Conservation (phyloP, 1,284 basidiomycete species). For the Farysia itapuensis region DNA sequence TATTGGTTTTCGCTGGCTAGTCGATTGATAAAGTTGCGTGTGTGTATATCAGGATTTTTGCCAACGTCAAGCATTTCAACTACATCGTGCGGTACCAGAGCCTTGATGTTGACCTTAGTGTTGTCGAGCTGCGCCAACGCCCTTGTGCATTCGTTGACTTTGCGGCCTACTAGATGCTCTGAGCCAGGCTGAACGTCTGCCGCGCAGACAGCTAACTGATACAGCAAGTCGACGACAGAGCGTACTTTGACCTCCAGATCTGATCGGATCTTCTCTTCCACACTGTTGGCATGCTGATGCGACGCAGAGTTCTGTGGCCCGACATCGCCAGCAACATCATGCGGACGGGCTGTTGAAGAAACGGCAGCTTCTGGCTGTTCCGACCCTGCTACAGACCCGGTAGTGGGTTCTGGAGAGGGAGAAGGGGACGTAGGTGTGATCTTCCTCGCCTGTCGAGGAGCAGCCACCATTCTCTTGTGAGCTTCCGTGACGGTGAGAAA, state of each 20-base stretch:
- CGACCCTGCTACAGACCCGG: background rate
- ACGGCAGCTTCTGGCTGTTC: background rate
- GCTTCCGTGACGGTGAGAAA: background rate
- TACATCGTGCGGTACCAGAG: slow-evolving; percentile 48
- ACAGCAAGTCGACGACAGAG: slow-evolving; percentile 49
- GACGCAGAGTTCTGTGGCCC: too few relatives aligned
- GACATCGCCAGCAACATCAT: too few relatives aligned
- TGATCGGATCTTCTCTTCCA: slow-evolving; percentile 14
- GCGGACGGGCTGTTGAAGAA: too few relatives aligned
- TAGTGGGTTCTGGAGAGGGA: slow-evolving; percentile 26
- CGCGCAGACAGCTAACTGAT: slow-evolving; percentile 51
- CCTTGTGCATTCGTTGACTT: slow-evolving; percentile 47
- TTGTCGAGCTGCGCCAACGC: slow-evolving; percentile 43
- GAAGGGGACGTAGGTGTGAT: slow-evolving; percentile 39
- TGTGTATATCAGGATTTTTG: slow-evolving; percentile 56
- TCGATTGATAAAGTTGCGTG: slow-evolving; percentile 49
- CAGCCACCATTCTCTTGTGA: too few relatives aligned
- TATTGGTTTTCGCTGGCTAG: slow-evolving; percentile 58
- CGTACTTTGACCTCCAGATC: slow-evolving; percentile 45
- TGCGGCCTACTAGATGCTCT: slow-evolving; percentile 41
- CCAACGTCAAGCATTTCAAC: slow-evolving; percentile 55
- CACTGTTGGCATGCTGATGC: too few relatives aligned
- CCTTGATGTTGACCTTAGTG: slow-evolving; percentile 38
- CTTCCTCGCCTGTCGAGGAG: slow-evolving; percentile 8
- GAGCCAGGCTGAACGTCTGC: slow-evolving; percentile 51